Evolutionary conservation across 768 basidiomycete species (phyloP), one percentile per base, ranked within the genome.

Genomic region (Trametes villosa): DNA sequence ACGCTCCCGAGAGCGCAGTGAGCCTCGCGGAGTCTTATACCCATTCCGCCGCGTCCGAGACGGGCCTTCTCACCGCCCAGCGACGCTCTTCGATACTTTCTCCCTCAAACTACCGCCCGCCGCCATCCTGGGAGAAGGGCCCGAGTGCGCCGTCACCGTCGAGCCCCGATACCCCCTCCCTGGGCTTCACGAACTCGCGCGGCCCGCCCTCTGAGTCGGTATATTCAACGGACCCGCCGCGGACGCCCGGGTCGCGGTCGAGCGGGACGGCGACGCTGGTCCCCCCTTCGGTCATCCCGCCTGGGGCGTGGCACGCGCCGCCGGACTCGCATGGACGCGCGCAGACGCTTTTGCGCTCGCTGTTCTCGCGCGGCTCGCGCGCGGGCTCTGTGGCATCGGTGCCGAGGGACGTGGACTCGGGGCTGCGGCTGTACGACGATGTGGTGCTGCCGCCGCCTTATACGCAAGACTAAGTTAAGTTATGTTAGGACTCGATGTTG

Each of bases 361-460:
- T 54, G 40, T 51, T 51, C 41, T 54, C 41, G 12, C 26, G 38
- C 12, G n/a, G 24, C 27, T 22, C 38, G 22, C 53, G 53, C 29
- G 24, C 13, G 26, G 33, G 17, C 50, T 13, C 41, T 12, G 24
- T 9, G 11, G 5, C 40, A 17, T n/a, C 29, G 1, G 33, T 34
- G 41, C 42, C 36, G 36, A 11, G 44, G 24, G 57, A 59, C n/a
- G 22, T 45, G 30, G 57, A 59, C 20, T 59, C 57, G 2, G 57
- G 57, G 4, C 8, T 51, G 6, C 24, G 57, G 12, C n/a, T 59
- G 26, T 20, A 24, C 20, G 49, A 45, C 24, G 42, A 59, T 15
- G 41, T 20, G 6, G 30, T 33, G 29, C 31, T 51, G 46, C 55
- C 55, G 17, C 53, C 41, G 8, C 53, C 53, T 26, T 30, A 53